Evolutionary conservation across 1,284 basidiomycete species (phyloP).

Genomic region (Cystobasidiaceae sp.): DNA sequence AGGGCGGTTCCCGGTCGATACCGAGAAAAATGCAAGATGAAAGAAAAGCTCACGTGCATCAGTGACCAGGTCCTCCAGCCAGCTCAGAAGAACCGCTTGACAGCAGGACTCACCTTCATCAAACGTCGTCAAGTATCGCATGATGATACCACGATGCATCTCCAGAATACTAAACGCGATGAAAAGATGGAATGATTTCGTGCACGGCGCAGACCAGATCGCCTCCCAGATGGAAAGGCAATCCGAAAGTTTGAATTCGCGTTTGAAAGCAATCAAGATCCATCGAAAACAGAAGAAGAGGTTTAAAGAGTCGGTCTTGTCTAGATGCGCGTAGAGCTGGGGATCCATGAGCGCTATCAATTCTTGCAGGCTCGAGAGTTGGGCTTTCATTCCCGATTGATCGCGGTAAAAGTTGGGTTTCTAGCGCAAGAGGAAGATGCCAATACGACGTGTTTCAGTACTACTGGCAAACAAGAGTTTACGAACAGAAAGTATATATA

Average conservation of each 20-base stretch:
- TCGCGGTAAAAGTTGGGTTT: constrained; percentile 93
- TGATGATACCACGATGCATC: constrained; percentile 84
- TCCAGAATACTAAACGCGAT: constrained; percentile 89
- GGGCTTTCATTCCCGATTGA: constrained; percentile 95
- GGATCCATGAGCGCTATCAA: constrained; percentile 90
- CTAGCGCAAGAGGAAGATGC: constrained; percentile 52
- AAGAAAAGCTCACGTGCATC: too few relatives aligned
- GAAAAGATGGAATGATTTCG: constrained; percentile 82
- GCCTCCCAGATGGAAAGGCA: constrained; percentile 88
- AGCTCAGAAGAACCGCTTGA: too few relatives aligned
- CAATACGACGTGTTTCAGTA: too few relatives aligned
- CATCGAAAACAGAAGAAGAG: constrained; percentile 97
- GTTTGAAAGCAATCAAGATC: constrained; percentile 66
- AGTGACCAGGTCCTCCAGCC: too few relatives aligned
- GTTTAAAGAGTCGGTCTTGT: constrained; percentile 84
- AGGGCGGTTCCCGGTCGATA: too few relatives aligned
- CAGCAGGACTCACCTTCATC: too few relatives aligned
- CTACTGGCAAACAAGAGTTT: too few relatives aligned
- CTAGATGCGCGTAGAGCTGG: constrained; percentile 57
- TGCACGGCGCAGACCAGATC: constrained; percentile 89
- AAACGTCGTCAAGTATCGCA: constrained; percentile 82
- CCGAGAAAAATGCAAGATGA: too few relatives aligned
- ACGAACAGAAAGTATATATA: too few relatives aligned
- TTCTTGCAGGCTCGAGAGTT: constrained; percentile 81
- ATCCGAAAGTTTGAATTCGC: constrained; percentile 87